phyloP scores from a whole-genome alignment of 2,329 filamentous ascomycete species.

The Microdochium paspali region DNA sequence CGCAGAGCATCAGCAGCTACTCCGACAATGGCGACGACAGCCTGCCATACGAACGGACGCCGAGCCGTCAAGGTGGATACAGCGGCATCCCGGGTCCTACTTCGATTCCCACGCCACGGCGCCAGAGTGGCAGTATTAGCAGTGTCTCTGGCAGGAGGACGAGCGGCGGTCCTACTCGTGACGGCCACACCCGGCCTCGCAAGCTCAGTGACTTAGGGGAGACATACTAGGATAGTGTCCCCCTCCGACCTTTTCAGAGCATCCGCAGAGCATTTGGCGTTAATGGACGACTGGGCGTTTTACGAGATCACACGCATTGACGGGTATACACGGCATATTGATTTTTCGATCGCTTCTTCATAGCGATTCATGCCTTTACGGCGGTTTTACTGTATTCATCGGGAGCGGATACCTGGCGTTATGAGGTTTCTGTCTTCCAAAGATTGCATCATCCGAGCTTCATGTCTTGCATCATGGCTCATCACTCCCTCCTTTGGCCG shows the following conservation, averaged over 20 bases:
- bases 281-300: not conserved
- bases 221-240: constrained; percentile 32
- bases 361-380: not conserved
- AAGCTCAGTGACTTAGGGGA: constrained; percentile 42
- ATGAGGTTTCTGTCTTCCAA: not conserved
- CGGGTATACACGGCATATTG: not conserved
- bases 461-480: not conserved
- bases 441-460: not conserved
- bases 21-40: constrained; percentile 38
- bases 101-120: constrained; percentile 37
- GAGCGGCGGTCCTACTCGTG: constrained; percentile 20
- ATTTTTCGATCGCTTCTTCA: not conserved
- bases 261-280: not conserved
- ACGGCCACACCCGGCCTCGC: constrained; percentile 18
- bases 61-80: constrained; percentile 45
- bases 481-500: too few species aligned
- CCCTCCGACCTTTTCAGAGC: not conserved
- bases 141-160: constrained; percentile 25
- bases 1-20: constrained; percentile 46
- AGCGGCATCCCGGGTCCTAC: constrained; percentile 34
- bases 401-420: not conserved
- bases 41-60: constrained; percentile 39
- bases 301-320: not conserved
- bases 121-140: constrained; percentile 28
- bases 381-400: not conserved